Evolutionary conservation across 2,329 filamentous ascomycete species (phyloP).

Genomic region (Tetracladium maxilliforme): DNA sequence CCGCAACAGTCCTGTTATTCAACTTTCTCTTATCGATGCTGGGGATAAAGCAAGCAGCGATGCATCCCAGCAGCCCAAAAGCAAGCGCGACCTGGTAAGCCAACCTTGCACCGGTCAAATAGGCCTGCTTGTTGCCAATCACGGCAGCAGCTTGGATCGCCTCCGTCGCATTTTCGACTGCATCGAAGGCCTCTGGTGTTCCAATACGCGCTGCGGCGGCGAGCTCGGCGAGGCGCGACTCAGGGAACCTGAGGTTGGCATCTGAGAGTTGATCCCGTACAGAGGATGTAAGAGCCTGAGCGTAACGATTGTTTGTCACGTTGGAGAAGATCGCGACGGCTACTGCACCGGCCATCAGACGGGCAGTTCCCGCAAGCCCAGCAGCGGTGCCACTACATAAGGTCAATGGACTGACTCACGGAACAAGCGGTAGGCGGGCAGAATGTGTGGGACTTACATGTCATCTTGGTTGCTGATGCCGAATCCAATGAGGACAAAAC

Average conservation of each 20-base stretch:
- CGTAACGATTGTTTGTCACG: conserved; percentile 16
- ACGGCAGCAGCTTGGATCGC: conserved; percentile 11
- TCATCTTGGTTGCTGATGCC: conserved; percentile 18
- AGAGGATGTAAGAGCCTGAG: conserved; percentile 7
- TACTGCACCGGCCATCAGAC: conserved; percentile 19
- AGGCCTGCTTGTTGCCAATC: conserved; percentile 14
- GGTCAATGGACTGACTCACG: no score
- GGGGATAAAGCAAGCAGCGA: conserved; percentile 14
- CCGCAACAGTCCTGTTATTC: conserved; percentile 11
- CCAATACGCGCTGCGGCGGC: conserved; percentile 16
- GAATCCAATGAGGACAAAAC: conserved; percentile 18
- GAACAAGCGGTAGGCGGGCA: no score
- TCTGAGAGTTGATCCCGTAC: no score
- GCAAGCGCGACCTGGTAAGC: conserved; percentile 20
- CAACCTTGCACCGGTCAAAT: conserved; percentile 17
- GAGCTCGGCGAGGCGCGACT: conserved; percentile 9
- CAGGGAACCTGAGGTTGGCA: conserved; percentile 6
- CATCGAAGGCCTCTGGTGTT: conserved; percentile 13
- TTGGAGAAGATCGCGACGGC: conserved; percentile 21
- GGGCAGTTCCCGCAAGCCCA: conserved; percentile 19
- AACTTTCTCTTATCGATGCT: conserved; percentile 16
- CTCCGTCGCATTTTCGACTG: no score
- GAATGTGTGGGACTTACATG: conserved; percentile 11
- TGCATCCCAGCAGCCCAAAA: conserved; percentile 16
- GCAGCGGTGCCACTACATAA: conserved; percentile 15